Percentiles rank a stretch among this genome's conserved stretches.
These are phyloP conservation scores for Tuber magnatum DNA, from an alignment of 495 filamentous ascomycete genomes.

Conservation along the genomic window DNA sequence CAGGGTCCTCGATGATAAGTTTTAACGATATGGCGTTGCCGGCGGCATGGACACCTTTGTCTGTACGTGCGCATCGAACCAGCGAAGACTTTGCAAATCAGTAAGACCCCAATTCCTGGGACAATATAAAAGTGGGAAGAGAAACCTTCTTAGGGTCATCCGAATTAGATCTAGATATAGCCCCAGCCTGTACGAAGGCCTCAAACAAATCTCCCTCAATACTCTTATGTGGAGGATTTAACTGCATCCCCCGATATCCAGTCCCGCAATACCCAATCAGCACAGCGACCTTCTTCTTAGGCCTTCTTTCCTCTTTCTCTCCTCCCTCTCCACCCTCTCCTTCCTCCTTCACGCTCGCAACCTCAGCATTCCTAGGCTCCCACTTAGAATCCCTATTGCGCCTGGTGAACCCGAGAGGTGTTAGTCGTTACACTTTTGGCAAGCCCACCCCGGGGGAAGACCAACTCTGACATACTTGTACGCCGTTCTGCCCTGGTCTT, in stretches of 20 bases:
- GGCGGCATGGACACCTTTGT: constrained; percentile 96
- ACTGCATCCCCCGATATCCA: constrained; percentile 96
- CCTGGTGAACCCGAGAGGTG: not conserved
- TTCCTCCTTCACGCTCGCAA: constrained; percentile 5
- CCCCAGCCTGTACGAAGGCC: constrained; percentile 79
- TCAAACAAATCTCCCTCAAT: constrained; percentile 96
- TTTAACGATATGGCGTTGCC: constrained; percentile 95
- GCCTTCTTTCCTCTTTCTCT: constrained; percentile 62
- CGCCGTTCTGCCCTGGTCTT: constrained; percentile 26
- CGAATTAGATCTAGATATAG: constrained; percentile 93
- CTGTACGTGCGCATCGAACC: constrained; percentile 86
- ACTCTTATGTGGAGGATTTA: constrained; percentile 69
- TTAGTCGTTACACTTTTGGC: not conserved
- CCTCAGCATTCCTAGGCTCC: constrained; percentile 10
- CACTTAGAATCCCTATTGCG: constrained; percentile 24
- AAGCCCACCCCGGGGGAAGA: constrained; percentile 13
- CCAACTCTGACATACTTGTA: constrained; percentile 35
- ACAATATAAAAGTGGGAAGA: not conserved
- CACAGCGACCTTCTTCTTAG: constrained; percentile 93
- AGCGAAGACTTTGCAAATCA: constrained; percentile 58
- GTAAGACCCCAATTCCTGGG: not conserved
- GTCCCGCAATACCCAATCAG: constrained; percentile 91
- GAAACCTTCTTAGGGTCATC: constrained; percentile 80
- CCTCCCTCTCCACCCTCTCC: constrained; percentile 5
- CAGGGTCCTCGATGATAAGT: constrained; percentile 83